Evolutionary conservation across 2,329 filamentous ascomycete species (phyloP), one percentile per base, ranked within the genome.

Genomic region (Neofusicoccum umdonicola): DNA sequence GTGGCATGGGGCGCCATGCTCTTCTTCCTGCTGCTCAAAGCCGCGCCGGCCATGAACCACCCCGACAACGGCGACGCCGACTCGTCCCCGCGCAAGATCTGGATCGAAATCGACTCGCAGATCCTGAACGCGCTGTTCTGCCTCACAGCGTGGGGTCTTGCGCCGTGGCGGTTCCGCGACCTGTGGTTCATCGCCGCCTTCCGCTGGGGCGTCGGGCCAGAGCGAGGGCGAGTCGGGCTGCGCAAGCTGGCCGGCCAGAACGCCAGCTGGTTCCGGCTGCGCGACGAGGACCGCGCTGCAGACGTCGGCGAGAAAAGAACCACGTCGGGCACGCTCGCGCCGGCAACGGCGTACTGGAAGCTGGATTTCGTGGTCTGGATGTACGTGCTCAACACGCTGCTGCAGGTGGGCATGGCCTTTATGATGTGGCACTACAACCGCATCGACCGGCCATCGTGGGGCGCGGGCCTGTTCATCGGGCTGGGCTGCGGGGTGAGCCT

Each of bases 1-100:
- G 86, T 96, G 8, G 93, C 90, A 0, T 96, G 92, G 92, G 92
- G 92, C 57, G 92, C 90, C 64, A 96, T 96, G 92, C 83, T 96
- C 35, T 96, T 96, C 78, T 81, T 96, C 17, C 82, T 97, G 1
- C 86, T 96, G 22, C 90, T 88, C 80, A 91, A 92, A 8, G 91
- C 83, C 27, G 81, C 86, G 2, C 88, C 89, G 4, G 86, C 87
- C 66, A 92, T 92, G 90, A 92, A 91, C 80, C 75, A 80, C 73
- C 52, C 52, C 1, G 52, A 56, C 37, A 15, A 31, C n/a, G 52
- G 52, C 52, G 52, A 56, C n/a, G 52, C 52, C 12, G 52, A 56
- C 52, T 42, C 52, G 5, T 56, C 52, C 11, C 52, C 52, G 37
- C 35, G 52, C 3, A 56, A 56, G 12, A 56, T 88, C 66, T 96